phyloP scores from a whole-genome alignment of 163 green algal species.

The Coccomyxa subellipsoidea region DNA sequence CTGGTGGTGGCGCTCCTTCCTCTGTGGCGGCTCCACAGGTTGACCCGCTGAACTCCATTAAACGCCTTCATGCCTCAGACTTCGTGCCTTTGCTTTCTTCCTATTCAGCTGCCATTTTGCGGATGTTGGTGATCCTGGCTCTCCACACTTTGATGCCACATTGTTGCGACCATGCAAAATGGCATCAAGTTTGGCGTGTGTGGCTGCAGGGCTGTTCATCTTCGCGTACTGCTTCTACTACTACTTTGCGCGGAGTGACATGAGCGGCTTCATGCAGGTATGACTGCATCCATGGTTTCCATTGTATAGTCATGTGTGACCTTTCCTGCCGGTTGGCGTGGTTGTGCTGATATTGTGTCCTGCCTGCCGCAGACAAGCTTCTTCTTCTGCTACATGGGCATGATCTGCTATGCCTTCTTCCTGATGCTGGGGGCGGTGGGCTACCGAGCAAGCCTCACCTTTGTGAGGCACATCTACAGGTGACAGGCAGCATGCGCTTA shows the following conservation, averaged over 20 bases:
- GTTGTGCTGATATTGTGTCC: neutral
- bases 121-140: too few relatives aligned
- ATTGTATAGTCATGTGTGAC: too few relatives aligned
- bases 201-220: constrained; percentile 75
- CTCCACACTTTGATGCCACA: too few relatives aligned
- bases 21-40: constrained; percentile 90
- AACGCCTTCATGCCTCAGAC: too few relatives aligned
- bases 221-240: constrained; percentile 99
- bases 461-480: constrained; percentile 92
- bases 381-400: constrained; percentile 97
- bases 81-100: too few relatives aligned
- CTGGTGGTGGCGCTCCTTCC: constrained; percentile 93
- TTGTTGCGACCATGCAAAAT: too few relatives aligned
- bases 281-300: neutral
- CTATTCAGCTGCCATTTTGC: too few relatives aligned
- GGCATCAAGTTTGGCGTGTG: neutral
- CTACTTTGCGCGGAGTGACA: constrained; percentile 84
- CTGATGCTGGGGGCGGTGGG: constrained; percentile 91
- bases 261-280: constrained; percentile 89
- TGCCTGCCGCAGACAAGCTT: constrained; percentile 64
- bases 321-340: neutral
- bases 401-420: constrained; percentile 93
- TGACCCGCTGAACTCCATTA: too few relatives aligned
- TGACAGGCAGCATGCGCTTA: neutral
- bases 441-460: constrained; percentile 79